Base-by-base conservation (phyloP, 371 early-diverging fungal genomes). In the Haplosporangium sp. region DNA sequence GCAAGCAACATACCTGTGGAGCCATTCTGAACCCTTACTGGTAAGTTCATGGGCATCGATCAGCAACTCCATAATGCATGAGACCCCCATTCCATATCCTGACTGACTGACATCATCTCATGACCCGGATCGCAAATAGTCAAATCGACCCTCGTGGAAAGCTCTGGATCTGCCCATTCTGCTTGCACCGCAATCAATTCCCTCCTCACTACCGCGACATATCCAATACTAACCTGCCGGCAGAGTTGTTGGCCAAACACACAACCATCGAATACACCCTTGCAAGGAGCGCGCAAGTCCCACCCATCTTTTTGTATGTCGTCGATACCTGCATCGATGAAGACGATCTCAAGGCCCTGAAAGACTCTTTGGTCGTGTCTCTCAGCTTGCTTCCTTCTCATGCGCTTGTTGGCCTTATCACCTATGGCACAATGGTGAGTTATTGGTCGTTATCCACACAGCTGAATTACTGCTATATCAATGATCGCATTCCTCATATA, bases 81-180 rank as follows among this genome's bases (percentile, higher is more conserved):
- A n/a, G 46, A 14, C 10, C 11, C 16, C 46, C n/a, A n/a, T 46
- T 14, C 16, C 45, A 23, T 42, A 12, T 29, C 6, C 40, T 11
- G 18, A 46, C 29, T 10, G 46, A 56, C 13, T 11, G 23, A 40
- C 21, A 11, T 23, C 20, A 40, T 41, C n/a, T 18, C n/a, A 45
- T 53, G 14, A 16, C 16, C 38, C 29, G 57, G 40, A n/a, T n/a
- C 20, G 16, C 18, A 47, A 36, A 42, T 62, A 95, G 95, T 80
- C 96, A 97, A 85, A 91, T 98, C 59, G 98, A 99, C 77, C 95
- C 95, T 55, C 93, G 95, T 47, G 93, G 92, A 57, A 95, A 95
- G 83, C 89, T 98, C 53, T 99, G 99, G 99, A 96, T 96, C 70
- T 99, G 99, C 83, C 95, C 98, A 10, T 99, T 99, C 85, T 99